Evolutionary conservation across 345 rosid species (phyloP), one percentile per base, ranked within the genome.

Genomic region (Gossypium australe): DNA sequence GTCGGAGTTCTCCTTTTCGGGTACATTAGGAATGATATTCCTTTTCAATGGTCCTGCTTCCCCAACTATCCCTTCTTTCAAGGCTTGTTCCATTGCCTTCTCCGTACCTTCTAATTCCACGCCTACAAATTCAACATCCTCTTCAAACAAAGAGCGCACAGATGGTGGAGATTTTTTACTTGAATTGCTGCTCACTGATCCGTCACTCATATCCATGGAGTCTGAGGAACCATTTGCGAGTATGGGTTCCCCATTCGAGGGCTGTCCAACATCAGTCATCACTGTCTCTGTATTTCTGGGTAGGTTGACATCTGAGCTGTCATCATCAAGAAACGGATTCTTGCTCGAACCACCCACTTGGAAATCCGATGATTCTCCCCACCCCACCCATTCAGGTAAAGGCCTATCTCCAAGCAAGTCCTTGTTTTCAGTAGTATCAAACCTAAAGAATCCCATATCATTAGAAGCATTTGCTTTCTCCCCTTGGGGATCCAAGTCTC

Each of bases 111-210:
- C 93, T 65, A 85, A 68, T 78, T 93, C 98, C 74, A 93, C 93
- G 4, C 99, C 99, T 7, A 93, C 97, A 78, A 91, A 93, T 77
- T 95, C 99, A 65, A 93, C 97, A 77, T 95, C 99, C 84, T 93
- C 98, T 77, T 95, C 99, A 27, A 95, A 95, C 75, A 95, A 76
- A 51, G 94, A 89, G 22, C 86, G 87, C 11, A 80, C 82, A 1
- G 88, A 56, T 8, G 84, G 72, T 11, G 85, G 72, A 55, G 94
- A 83, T 80, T 70, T 85, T 66, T 78, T 75, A 72, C 83, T 76
- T 60, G 76, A 18, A 29, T 78, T 81, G 10, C 84, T 80, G 78
- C 83, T 76, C 22, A 13, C 79, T 14, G 86, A 79, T 63, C 83
- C 85, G 48, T 84, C 88, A 72, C 80, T 79, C 25, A 81, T 79